phyloP scores from a whole-genome alignment of 495 filamentous ascomycete species.

The Talaromyces borbonicus region DNA sequence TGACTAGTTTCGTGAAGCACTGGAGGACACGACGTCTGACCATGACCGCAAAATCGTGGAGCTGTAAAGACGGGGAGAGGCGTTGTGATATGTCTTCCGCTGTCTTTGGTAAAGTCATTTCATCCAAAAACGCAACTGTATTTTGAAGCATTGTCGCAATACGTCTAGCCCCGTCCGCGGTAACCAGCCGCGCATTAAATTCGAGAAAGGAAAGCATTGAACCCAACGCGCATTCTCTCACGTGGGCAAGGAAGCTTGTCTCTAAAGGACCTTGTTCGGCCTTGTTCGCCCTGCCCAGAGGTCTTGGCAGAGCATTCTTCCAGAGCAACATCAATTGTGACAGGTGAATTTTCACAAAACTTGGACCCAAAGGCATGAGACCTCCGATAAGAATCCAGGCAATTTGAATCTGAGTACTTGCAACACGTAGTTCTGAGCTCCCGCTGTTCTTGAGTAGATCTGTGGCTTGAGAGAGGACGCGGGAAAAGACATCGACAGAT shows the following conservation, averaged over 20 bases:
- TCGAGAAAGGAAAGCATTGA: conserved; percentile 87
- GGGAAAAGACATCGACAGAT: conserved; percentile 88
- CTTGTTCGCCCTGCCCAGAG: conserved; percentile 81
- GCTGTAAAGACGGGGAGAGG: conserved; percentile 75
- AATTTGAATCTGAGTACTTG: conserved; percentile 91
- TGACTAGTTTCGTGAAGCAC: conserved; percentile 85
- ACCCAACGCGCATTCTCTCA: conserved; percentile 88
- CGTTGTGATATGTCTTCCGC: conserved; percentile 81
- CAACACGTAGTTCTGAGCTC: conserved; percentile 81
- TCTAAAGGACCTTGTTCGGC: conserved; percentile 73
- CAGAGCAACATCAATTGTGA: conserved; percentile 92
- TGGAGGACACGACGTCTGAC: conserved; percentile 86
- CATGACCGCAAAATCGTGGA: conserved; percentile 91
- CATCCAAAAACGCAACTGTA: conserved; percentile 77
- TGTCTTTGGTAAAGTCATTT: conserved; percentile 71
- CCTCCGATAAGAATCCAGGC: conserved; percentile 97
- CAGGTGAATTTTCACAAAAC: conserved; percentile 98
- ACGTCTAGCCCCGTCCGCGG: conserved; percentile 87
- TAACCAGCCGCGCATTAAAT: conserved; percentile 86
- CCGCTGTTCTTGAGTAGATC: conserved; percentile 88
- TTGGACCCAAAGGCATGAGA: conserved; percentile 90
- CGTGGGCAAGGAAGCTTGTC: conserved; percentile 85
- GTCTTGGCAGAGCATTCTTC: conserved; percentile 94
- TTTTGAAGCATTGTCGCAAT: conserved; percentile 94
- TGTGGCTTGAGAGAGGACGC: conserved; percentile 83